phyloP scores from a whole-genome alignment of 2,329 filamentous ascomycete species.

The Venturia effusa region DNA sequence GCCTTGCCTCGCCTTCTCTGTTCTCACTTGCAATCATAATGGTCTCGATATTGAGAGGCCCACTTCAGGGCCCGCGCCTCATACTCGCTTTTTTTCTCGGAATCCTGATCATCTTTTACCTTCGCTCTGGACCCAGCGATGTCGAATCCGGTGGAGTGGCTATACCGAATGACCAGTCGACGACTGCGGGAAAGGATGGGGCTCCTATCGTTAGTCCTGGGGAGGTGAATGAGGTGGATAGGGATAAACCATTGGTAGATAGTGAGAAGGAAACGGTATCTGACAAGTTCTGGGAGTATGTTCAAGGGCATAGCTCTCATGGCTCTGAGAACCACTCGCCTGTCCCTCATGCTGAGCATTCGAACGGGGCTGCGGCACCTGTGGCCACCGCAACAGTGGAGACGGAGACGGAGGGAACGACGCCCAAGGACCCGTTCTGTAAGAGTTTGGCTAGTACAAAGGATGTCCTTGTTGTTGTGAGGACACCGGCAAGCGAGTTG shows the following conservation, averaged over 20 bases:
- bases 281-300: conserved; percentile 9
- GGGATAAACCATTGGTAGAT: neutral
- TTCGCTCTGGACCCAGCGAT: neutral
- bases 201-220: neutral
- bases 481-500: conserved; percentile 12
- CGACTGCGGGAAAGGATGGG: neutral
- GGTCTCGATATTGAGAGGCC: conserved; percentile 1
- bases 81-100: conserved; percentile 6
- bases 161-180: neutral
- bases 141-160: neutral
- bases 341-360: conserved; percentile 8
- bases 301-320: conserved; percentile 10
- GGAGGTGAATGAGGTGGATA: neutral
- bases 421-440: conserved; percentile 6
- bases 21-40: no score
- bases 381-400: neutral
- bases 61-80: conserved; percentile 8
- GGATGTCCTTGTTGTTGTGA: conserved; percentile 12
- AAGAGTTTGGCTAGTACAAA: conserved; percentile 3
- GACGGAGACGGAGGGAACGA: neutral
- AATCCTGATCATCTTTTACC: conserved; percentile 8
- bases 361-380: neutral
- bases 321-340: conserved; percentile 1
- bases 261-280: conserved; percentile 7
- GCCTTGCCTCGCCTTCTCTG: neutral